Percentiles rank a stretch among this genome's conserved stretches.
These are phyloP conservation scores for Axilococcus clingmanii DNA, from an alignment of 139 green algal genomes.

Conservation along the genomic window DNA sequence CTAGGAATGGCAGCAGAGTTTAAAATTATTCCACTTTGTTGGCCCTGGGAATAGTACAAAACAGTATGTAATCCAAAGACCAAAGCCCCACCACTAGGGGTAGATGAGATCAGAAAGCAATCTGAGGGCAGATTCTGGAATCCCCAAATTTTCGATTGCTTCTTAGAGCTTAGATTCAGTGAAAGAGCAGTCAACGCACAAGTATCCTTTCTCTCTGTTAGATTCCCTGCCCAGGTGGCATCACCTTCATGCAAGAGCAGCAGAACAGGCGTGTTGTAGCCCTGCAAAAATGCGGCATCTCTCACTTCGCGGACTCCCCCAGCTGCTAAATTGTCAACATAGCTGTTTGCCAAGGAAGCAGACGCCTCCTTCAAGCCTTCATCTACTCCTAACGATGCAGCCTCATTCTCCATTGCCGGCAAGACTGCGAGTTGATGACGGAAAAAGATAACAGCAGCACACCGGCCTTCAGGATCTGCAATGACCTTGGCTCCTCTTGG, in stretches of 20 bases:
- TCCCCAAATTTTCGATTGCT: constrained; percentile 70
- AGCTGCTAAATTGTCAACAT: constrained; percentile 57
- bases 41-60: constrained; percentile 60
- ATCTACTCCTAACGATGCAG: not conserved
- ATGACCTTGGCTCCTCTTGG: constrained; percentile 42
- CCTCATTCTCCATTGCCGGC: constrained; percentile 34
- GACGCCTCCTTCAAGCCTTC: not conserved
- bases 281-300: constrained; percentile 74
- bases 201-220: constrained; percentile 56
- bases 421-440: constrained; percentile 60
- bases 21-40: constrained; percentile 17
- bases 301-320: constrained; percentile 49
- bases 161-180: constrained; percentile 59
- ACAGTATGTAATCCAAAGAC: constrained; percentile 68
- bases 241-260: constrained; percentile 75
- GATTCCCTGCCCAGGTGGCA: constrained; percentile 70
- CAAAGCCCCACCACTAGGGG: constrained; percentile 63
- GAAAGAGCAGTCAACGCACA: constrained; percentile 65
- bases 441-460: constrained; percentile 65
- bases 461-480: constrained; percentile 64
- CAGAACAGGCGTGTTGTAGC: constrained; percentile 82
- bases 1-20: constrained; percentile 9
- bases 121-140: constrained; percentile 58
- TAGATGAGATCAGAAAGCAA: constrained; percentile 48
- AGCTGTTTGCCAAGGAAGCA: constrained; percentile 53